Base-by-base conservation (phyloP, 1,284 basidiomycete species). In the Malassezia sp. region DNA sequence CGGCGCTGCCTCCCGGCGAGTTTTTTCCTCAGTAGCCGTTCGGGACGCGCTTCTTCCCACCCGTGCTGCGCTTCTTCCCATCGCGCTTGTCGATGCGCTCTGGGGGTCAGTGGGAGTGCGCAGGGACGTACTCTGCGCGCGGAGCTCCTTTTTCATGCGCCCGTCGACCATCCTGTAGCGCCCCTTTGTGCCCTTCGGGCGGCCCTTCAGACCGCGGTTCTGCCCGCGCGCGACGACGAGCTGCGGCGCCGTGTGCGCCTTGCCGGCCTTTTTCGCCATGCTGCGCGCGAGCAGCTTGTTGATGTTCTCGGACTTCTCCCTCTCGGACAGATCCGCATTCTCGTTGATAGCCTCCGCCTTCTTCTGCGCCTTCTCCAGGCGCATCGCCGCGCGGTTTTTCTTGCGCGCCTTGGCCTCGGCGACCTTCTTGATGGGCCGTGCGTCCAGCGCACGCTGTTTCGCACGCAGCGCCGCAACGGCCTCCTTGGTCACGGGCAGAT, bases 401-500 rank as follows among this genome's bases (percentile, higher is more conserved):
- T 97, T 97, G 53, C 93, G 79, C 28, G 87, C 89, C 73, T 97
- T 97, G 33, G 93, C 93, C 74, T 97, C 93, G 15, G 91, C 93
- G 10, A 99, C 78, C 76, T 99, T 99, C 75, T 96, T 97, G 74
- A 99, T 97, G 14, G 93, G 93, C 11, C 93, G 80, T 2, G 91
- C 90, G 68, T 99, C 89, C 36, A 99, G 76, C 5, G 88, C 87
- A 20, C 90, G 82, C 74, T 93, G 86, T 67, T 84, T 86, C 14
- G 85, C 87, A 27, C 85, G 81, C 28, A 99, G 77, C 3, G 82
- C 83, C 43, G 78, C 77, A 45, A 97, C 76, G 5, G 93, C 93
- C 71, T 97, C 93, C 72, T 95, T 97, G 1, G 91, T 96, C 54
- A 97, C 79, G 12, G 93, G 93, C 43, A 97, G 77, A 71, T 97